Evolutionary conservation across 2,329 filamentous ascomycete genomes (phyloP).

Genomic region (Trichoderma arundinaceum): DNA sequence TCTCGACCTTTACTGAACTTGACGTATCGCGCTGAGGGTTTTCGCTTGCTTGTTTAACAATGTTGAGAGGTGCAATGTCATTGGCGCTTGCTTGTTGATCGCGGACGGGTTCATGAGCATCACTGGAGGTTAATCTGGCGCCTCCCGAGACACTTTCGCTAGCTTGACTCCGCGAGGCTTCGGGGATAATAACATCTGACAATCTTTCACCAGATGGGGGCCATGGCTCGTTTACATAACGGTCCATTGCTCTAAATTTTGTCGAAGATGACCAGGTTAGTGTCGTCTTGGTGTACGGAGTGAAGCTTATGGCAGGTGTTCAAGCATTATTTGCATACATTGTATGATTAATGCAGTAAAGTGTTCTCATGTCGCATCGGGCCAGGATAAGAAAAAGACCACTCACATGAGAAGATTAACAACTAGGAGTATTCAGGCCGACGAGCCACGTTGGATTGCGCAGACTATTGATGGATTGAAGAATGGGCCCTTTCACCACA

Average conservation of each 20-base stretch:
- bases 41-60: neutral
- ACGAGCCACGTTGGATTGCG: neutral
- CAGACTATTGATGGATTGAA: neutral
- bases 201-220: neutral
- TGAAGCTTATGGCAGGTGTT: neutral
- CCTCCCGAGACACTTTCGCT: neutral
- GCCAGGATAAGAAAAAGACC: neutral
- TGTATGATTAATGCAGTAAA: neutral
- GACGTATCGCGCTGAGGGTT: neutral
- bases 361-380: neutral
- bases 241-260: neutral
- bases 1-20: neutral
- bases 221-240: constrained; percentile 5
- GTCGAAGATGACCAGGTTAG: neutral
- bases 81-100: neutral
- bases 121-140: no score
- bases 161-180: neutral
- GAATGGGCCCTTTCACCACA: neutral
- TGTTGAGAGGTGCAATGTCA: no score
- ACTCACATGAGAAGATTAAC: neutral
- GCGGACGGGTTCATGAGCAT: neutral
- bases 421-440: neutral
- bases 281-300: no score
- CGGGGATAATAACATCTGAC: neutral
- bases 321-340: neutral